Percentiles rank a stretch among this genome's conserved stretches.
These are phyloP conservation scores for Infundibulicybe gibba DNA, from an alignment of 768 basidiomycete genomes.

Conservation along the genomic window DNA sequence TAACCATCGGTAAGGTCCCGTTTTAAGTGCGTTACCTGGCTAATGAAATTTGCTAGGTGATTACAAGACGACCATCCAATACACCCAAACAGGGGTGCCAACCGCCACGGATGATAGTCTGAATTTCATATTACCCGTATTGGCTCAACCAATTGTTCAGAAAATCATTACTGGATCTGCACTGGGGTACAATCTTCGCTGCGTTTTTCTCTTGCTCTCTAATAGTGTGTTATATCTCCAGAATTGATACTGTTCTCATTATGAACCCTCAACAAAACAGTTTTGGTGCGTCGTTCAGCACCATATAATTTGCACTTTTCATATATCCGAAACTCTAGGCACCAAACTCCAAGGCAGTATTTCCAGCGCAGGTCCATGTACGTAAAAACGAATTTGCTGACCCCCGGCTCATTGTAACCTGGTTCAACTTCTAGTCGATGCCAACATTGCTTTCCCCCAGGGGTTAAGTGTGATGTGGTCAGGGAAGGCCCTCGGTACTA, in stretches of 20 bases:
- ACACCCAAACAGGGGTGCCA: conserved; percentile 52
- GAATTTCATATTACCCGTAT: conserved; percentile 60
- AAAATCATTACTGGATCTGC: conserved; percentile 57
- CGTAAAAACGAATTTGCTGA: conserved; percentile 14
- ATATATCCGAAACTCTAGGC: conserved; percentile 21
- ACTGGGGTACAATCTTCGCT: conserved; percentile 38
- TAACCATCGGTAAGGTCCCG: conserved; percentile 49
- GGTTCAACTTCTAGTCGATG: conserved; percentile 46
- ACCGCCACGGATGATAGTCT: conserved; percentile 60
- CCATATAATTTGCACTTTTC: not conserved
- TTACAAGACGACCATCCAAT: conserved; percentile 60
- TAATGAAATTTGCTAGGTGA: conserved; percentile 37
- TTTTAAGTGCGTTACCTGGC: not conserved
- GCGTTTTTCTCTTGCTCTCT: not conserved
- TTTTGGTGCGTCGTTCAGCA: conserved; percentile 39
- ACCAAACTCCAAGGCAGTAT: conserved; percentile 58
- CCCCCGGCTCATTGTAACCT: conserved; percentile 2
- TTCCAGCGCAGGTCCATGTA: conserved; percentile 70
- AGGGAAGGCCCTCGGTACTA: conserved; percentile 51
- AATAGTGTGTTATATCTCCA: conserved; percentile 14
- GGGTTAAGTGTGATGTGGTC: conserved; percentile 63
- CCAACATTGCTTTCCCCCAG: conserved; percentile 58
- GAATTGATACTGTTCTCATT: conserved; percentile 61
- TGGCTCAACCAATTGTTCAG: conserved; percentile 75
- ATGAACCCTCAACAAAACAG: conserved; percentile 50